Evolutionary conservation across 1,139 yeast genomes (phyloP).

Genomic region (Geotrichum carabidarum): DNA sequence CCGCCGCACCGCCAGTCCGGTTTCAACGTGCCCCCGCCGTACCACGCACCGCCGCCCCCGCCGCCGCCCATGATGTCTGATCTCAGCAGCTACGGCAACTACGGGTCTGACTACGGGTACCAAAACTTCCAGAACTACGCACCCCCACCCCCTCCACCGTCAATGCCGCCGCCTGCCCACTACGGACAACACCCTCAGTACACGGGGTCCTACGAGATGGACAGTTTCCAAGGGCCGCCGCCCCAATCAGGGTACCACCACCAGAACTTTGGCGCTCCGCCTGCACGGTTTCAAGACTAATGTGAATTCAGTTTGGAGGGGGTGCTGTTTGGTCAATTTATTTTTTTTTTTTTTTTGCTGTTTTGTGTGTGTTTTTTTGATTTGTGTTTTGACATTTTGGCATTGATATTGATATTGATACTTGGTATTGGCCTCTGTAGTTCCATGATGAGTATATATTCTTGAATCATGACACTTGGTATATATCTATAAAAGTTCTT

Average conservation of each 20-base stretch:
- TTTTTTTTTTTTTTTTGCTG: too few species aligned
- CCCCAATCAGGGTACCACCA: not conserved
- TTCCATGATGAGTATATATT: not conserved
- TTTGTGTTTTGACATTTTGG: not conserved
- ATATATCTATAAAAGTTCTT: too few species aligned
- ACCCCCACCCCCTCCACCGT: slow-evolving; percentile 18
- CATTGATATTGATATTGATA: too few species aligned
- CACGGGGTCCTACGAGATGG: slow-evolving; percentile 9
- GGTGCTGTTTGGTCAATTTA: not conserved
- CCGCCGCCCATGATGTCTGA: slow-evolving; percentile 2
- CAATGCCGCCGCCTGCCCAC: not conserved
- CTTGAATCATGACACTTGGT: too few species aligned
- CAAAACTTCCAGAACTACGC: not conserved
- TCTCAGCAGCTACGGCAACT: slow-evolving; percentile 2
- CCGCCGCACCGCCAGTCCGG: not conserved
- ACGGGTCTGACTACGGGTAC: slow-evolving; percentile 6
- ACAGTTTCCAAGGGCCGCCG: not conserved
- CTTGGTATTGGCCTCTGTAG: not conserved
- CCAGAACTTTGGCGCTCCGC: slow-evolving; percentile 1
- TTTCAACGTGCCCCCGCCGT: slow-evolving; percentile 9
- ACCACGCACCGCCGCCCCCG: not conserved
- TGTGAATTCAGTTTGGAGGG: not conserved
- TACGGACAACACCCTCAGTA: not conserved
- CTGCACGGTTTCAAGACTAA: slow-evolving; percentile 1
- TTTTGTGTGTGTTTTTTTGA: too few species aligned